Conservation (phyloP, 257 asterid species). For the Solanum lycopersicoides region DNA sequence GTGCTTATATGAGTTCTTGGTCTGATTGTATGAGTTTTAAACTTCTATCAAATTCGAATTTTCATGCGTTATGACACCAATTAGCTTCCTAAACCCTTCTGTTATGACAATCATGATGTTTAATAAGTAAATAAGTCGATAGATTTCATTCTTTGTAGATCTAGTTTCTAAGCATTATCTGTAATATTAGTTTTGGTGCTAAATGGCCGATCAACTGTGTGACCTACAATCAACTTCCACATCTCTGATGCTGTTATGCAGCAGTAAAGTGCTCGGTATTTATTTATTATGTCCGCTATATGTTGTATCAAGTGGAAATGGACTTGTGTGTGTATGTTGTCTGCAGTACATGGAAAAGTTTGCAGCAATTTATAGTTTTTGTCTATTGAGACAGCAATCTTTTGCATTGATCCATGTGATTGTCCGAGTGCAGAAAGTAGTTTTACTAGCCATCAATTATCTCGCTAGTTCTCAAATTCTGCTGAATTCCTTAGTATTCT, state of each 20-base stretch:
- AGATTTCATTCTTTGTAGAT: background rate
- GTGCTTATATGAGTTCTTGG: background rate
- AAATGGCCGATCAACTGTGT: background rate
- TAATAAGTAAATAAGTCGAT: background rate
- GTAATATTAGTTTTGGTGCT: background rate
- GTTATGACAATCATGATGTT: background rate
- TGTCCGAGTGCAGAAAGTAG: background rate
- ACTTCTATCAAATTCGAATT: background rate
- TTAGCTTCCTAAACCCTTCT: background rate
- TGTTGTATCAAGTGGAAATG: background rate
- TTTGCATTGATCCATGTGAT: background rate
- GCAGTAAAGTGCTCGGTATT: background rate
- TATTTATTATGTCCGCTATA: background rate
- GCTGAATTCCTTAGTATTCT: background rate
- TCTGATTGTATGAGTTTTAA: background rate
- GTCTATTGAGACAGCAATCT: background rate
- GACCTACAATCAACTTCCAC: background rate
- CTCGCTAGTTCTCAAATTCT: background rate
- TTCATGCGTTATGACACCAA: background rate
- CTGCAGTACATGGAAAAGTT: background rate
- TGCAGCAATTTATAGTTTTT: background rate
- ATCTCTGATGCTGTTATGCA: background rate
- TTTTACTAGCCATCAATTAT: background rate
- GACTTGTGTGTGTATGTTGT: background rate
- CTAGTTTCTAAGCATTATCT: background rate